A percentile compares a stretch with the other conserved stretches of the same genome.
Conservation (phyloP, 441 rosid species). For the Viola pubescens region DNA sequence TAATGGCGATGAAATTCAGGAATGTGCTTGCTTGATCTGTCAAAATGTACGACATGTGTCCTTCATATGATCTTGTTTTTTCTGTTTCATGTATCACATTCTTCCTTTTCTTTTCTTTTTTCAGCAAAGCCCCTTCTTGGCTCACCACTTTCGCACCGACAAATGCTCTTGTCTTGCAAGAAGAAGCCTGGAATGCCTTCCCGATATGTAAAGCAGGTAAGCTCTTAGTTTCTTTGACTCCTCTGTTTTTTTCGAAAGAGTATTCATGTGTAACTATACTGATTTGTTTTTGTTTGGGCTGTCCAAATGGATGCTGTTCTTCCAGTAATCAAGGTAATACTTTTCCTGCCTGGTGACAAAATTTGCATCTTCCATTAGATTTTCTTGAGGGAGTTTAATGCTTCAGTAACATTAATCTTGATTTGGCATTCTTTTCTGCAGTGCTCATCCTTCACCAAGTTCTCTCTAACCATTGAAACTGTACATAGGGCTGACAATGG, state of each 20-base stretch:
- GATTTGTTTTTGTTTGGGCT: conserved; percentile 16
- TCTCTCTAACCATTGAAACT: conserved; percentile 53
- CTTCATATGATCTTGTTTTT: too few relatives aligned
- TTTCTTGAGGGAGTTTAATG: not conserved
- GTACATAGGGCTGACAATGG: conserved; percentile 50
- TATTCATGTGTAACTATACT: conserved; percentile 11
- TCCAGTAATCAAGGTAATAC: conserved; percentile 55
- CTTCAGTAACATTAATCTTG: not conserved
- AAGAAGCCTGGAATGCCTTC: conserved; percentile 71
- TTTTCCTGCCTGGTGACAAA: not conserved
- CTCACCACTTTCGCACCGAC: conserved; percentile 49
- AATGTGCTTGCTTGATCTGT: too few relatives aligned
- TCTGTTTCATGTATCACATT: conserved; percentile 3
- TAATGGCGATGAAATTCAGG: too few relatives aligned
- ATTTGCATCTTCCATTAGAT: not conserved
- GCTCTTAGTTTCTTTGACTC: conserved; percentile 5
- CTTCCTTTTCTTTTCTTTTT: conserved; percentile 17
- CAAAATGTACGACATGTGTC: too few relatives aligned
- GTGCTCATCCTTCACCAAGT: conserved; percentile 64
- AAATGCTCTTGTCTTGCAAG: conserved; percentile 59
- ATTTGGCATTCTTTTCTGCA: conserved; percentile 23
- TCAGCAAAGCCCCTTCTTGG: conserved; percentile 71
- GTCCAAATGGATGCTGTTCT: conserved; percentile 16
- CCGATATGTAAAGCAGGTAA: conserved; percentile 67
- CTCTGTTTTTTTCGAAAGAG: not conserved